phyloP scores from a whole-genome alignment of 495 filamentous ascomycete species.

The Penicillium canescens region DNA sequence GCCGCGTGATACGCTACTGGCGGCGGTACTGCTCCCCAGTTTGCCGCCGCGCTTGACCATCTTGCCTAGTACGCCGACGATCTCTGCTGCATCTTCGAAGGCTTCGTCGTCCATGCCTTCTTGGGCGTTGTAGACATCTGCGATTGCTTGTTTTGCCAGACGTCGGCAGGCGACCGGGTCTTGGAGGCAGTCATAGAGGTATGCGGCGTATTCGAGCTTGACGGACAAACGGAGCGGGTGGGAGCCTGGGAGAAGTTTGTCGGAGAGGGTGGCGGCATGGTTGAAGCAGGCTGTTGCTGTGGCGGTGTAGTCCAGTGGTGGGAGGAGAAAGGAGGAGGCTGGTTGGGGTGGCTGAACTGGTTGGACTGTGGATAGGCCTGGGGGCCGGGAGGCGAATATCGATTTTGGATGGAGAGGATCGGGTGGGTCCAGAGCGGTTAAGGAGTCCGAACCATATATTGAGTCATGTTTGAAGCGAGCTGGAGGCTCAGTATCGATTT shows the following conservation, averaged over 20 bases:
- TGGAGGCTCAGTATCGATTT: constrained; percentile 41
- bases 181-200: constrained; percentile 90
- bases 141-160: constrained; percentile 79
- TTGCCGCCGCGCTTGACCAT: constrained; percentile 71
- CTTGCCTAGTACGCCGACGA: constrained; percentile 71
- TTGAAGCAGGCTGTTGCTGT: constrained; percentile 78
- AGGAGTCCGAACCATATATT: constrained; percentile 25
- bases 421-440: constrained; percentile 7
- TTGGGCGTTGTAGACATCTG: constrained; percentile 84
- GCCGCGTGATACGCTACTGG: constrained; percentile 25
- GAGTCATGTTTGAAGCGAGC: constrained; percentile 26
- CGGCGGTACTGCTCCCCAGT: constrained; percentile 31
- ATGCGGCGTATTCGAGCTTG: constrained; percentile 92
- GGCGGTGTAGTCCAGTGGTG: constrained; percentile 79
- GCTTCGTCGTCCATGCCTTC: constrained; percentile 93
- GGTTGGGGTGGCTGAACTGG: constrained; percentile 52
- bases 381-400: constrained; percentile 24
- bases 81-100: constrained; percentile 75
- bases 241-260: constrained; percentile 74
- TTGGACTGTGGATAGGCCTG: constrained; percentile 34
- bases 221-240: constrained; percentile 89
- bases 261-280: constrained; percentile 73
- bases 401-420: constrained; percentile 1
- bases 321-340: constrained; percentile 67
- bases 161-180: constrained; percentile 71